A percentile compares a stretch with the other conserved stretches of the same genome.
Conservation (phyloP, 805 yeast genomes). For the Zygotorulaspora chibaensis region DNA sequence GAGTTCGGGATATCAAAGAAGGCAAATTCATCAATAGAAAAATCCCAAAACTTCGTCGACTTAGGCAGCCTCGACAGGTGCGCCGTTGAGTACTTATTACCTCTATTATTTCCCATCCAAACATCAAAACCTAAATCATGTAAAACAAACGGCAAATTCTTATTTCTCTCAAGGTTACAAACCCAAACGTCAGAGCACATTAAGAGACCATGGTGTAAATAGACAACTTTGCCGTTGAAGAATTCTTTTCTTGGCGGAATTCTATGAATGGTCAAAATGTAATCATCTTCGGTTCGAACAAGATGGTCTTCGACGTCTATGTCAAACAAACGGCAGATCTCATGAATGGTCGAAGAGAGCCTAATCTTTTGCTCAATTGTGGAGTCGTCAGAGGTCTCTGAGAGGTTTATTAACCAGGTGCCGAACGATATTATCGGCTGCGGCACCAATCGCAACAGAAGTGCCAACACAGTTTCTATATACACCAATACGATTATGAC, state of each 20-base stretch:
- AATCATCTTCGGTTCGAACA: constrained; percentile 73
- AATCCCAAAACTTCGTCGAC: constrained; percentile 69
- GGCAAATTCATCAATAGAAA: constrained; percentile 88
- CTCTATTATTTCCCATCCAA: constrained; percentile 90
- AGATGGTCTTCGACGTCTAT: constrained; percentile 71
- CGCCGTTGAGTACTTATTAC: constrained; percentile 87
- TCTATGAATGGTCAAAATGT: constrained; percentile 70
- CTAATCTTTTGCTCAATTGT: constrained; percentile 20
- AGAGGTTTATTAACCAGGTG: constrained; percentile 29
- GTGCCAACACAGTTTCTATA: constrained; percentile 44
- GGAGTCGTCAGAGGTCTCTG: constrained; percentile 20
- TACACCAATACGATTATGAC: constrained; percentile 47
- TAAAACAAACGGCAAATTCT: constrained; percentile 68
- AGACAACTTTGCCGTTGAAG: constrained; percentile 51
- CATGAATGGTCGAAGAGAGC: constrained; percentile 49
- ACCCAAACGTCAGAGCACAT: constrained; percentile 87
- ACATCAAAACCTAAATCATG: constrained; percentile 87
- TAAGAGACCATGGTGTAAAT: constrained; percentile 85
- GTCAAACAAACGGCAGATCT: constrained; percentile 65
- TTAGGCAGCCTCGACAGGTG: constrained; percentile 48
- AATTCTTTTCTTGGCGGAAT: constrained; percentile 40
- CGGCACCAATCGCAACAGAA: constrained; percentile 47
- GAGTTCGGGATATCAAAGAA: constrained; percentile 83
- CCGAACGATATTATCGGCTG: constrained; percentile 36
- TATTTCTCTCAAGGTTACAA: constrained; percentile 42